Base-by-base conservation (phyloP, 2,329 filamentous ascomycete genomes). In the Chaetomium globosum region DNA sequence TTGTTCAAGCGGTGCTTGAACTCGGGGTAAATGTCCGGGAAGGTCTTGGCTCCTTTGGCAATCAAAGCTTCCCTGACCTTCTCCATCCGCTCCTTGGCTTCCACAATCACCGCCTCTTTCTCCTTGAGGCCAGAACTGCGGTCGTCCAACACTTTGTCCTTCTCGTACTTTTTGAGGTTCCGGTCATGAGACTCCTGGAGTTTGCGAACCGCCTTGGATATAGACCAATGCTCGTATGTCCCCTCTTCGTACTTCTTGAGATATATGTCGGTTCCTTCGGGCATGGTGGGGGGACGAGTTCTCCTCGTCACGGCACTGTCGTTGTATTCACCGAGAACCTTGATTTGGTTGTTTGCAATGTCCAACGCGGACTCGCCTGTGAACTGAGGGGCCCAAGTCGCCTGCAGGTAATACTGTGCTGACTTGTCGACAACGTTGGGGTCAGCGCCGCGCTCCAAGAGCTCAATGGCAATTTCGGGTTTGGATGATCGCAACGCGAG, bases 401-500 rank as follows among this genome's bases (percentile, higher is more conserved):
- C 70, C 2, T 72, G 59, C 31, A 83, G 71, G 0, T 81, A 65
- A 1, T 73, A 63, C 48, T 79, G 71, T 2, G 80, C 77, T 1
- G 54, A 21, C 8, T 72, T 73, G 0, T 84, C 83, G 48, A 92
- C 71, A 0, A 82, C 81, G 67, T 90, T 91, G 0, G 87, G 82
- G 75, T 93, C 84, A 3, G 84, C 89, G 1, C 90, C 90, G 19
- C 79, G 79, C 19, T 84, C 77, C 1, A 96, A 74, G 2, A 96
- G 80, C 49, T 83, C 78, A 4, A 85, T 71, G 1, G 85, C 86
- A 6, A 87, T 73, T 0, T 80, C 77, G 0, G 79, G 77, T 19
- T 76, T 70, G 2, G n/a, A 78, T 75, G 71, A 87, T 65, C 71
- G 85, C 72, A 77, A 82, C 16, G 92, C 91, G 3, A 81, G 65